Evolutionary conservation across 1,284 basidiomycete genomes (phyloP).

Genomic region (Leccinum fuscescens): DNA sequence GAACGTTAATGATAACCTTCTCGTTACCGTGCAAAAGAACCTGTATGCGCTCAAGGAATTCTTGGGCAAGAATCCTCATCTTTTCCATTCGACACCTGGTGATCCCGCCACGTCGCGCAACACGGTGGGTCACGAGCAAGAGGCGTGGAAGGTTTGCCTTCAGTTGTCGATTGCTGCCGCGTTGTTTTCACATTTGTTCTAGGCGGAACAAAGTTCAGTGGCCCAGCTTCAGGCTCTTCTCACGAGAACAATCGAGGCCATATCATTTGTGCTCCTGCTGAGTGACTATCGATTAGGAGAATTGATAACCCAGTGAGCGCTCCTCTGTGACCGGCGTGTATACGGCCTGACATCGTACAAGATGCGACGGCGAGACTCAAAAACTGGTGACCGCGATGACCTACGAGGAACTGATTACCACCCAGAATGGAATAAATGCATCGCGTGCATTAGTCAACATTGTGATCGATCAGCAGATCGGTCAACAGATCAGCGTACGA

Average conservation of each 20-base stretch:
- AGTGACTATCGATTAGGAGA: conserved; percentile 91
- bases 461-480: conserved; percentile 96
- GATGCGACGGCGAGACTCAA: conserved; percentile 71
- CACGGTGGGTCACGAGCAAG: conserved; percentile 62
- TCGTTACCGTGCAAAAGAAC: conserved; percentile 77
- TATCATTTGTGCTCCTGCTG: conserved; percentile 90
- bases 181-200: conserved; percentile 12
- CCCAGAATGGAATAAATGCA: conserved; percentile 76
- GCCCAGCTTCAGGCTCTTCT: conserved; percentile 72
- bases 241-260: conserved; percentile 83
- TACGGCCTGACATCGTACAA: conserved; percentile 31
- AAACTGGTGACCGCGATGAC: conserved; percentile 67
- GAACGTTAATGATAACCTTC: conserved; percentile 58
- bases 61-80: conserved; percentile 72
- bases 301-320: conserved; percentile 71
- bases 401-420: conserved; percentile 83
- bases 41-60: conserved; percentile 75
- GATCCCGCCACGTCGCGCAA: conserved; percentile 56
- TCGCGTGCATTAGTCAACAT: conserved; percentile 91
- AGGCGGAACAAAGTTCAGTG: conserved; percentile 83
- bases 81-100: conserved; percentile 74
- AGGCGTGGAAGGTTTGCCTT: conserved; percentile 73
- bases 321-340: conserved; percentile 4
- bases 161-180: background rate
- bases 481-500: conserved; percentile 88